A percentile compares a stretch with the other conserved stretches of the same genome.
Evolutionary conservation across 306 rosid genomes (phyloP).

Genomic region (Luffa acutangula): DNA sequence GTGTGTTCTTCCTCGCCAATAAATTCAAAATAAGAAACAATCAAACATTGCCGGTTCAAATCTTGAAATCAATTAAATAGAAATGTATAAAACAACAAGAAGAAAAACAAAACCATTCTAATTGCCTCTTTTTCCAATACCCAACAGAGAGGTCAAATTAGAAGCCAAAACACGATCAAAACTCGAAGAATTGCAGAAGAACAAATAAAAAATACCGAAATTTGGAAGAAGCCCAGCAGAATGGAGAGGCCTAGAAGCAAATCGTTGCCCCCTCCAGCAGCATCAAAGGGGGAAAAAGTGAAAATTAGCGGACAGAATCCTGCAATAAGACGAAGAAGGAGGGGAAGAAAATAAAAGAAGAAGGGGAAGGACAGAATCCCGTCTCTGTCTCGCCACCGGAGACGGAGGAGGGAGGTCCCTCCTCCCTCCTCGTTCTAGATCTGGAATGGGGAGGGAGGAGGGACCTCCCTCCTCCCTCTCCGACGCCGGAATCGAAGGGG

Average conservation of each 20-base stretch:
- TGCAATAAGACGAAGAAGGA: neutral
- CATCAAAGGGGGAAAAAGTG: neutral
- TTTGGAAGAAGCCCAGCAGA: constrained; percentile 20
- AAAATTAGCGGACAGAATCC: neutral
- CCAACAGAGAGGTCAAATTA: neutral
- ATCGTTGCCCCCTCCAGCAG: constrained; percentile 8
- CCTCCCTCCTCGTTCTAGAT: too few relatives aligned
- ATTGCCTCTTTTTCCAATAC: neutral
- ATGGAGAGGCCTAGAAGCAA: constrained; percentile 17
- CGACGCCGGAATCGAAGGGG: too few relatives aligned
- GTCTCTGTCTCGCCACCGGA: too few relatives aligned
- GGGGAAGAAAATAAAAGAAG: neutral
- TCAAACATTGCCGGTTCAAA: neutral
- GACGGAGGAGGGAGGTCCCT: too few relatives aligned
- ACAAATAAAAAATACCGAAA: constrained; percentile 2
- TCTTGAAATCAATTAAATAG: neutral
- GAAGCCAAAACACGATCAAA: neutral
- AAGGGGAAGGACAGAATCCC: too few relatives aligned
- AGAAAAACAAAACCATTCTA: neutral
- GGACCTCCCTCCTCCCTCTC: too few relatives aligned
- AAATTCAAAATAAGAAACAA: neutral
- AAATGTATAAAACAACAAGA: neutral
- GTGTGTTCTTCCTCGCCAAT: neutral
- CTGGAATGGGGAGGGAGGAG: too few relatives aligned
- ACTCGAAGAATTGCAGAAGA: neutral